A percentile compares a stretch with the other conserved stretches of the same genome.
These are phyloP conservation scores for Stipa capillata DNA, from an alignment of 176 grass and related monocot genomes.

Conservation along the genomic window DNA sequence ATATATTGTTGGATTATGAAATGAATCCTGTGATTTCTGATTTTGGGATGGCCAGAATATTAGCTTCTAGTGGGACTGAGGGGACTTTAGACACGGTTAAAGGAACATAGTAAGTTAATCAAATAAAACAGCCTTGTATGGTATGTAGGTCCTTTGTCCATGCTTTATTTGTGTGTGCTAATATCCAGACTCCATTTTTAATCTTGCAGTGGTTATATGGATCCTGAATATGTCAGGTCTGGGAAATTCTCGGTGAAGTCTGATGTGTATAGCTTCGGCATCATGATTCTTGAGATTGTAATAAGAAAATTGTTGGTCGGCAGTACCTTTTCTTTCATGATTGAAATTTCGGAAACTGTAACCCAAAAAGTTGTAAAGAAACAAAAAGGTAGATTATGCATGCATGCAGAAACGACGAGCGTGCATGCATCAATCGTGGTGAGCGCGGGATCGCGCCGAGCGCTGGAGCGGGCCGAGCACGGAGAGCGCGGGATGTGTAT, in stretches of 20 bases:
- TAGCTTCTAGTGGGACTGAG: background rate
- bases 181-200: background rate
- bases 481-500: too few relatives aligned
- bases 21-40: conserved; percentile 21
- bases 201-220: conserved; percentile 4
- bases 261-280: conserved; percentile 15
- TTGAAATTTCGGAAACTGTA: too few relatives aligned
- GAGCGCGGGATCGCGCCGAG: too few relatives aligned
- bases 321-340: too few relatives aligned
- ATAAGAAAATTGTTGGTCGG: too few relatives aligned
- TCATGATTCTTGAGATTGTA: conserved; percentile 15
- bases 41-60: conserved; percentile 9
- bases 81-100: background rate
- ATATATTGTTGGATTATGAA: conserved; percentile 5
- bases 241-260: conserved; percentile 11
- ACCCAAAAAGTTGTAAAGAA: too few relatives aligned
- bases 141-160: background rate
- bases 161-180: background rate
- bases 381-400: too few relatives aligned
- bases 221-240: background rate
- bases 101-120: conserved; percentile 2
- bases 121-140: background rate
- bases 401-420: too few relatives aligned
- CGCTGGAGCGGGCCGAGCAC: too few relatives aligned
- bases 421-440: too few relatives aligned